phyloP scores from a whole-genome alignment of 305 asterid genomes.

The Solanum aculeatissimum region DNA sequence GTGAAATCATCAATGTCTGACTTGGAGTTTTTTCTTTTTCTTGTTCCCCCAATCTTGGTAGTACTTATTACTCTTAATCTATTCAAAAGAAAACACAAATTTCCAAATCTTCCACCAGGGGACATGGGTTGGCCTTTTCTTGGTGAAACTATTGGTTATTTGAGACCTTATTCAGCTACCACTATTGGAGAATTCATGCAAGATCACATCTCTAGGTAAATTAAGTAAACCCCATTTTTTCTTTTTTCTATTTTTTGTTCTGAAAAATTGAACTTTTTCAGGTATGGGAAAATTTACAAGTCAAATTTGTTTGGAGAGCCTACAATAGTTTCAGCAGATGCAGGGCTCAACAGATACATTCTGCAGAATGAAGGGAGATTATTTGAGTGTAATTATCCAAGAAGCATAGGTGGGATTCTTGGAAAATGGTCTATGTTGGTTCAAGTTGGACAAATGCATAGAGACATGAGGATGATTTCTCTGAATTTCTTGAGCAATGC shows the following conservation, averaged over 20 bases:
- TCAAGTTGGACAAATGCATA: slow-evolving; percentile 85
- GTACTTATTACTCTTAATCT: slow-evolving; percentile 21
- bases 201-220: slow-evolving; percentile 63
- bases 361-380: slow-evolving; percentile 66
- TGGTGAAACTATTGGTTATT: slow-evolving; percentile 70
- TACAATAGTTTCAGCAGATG: slow-evolving; percentile 74
- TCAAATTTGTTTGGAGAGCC: slow-evolving; percentile 81
- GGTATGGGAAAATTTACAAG: slow-evolving; percentile 77
- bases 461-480: slow-evolving; percentile 75
- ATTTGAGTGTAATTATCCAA: slow-evolving; percentile 85
- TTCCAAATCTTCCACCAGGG: slow-evolving; percentile 75
- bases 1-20: slow-evolving; percentile 28
- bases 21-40: slow-evolving; percentile 30
- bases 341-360: slow-evolving; percentile 67
- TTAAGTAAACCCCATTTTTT: not conserved
- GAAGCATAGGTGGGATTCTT: slow-evolving; percentile 92
- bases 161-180: slow-evolving; percentile 68
- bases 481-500: slow-evolving; percentile 71
- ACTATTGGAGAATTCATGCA: slow-evolving; percentile 77
- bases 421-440: slow-evolving; percentile 97
- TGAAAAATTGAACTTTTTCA: slow-evolving; percentile 1
- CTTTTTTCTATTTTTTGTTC: not conserved
- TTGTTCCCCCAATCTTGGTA: slow-evolving; percentile 25
- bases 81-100: slow-evolving; percentile 19
- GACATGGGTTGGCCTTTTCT: slow-evolving; percentile 91